Evolutionary conservation across 345 rosid genomes (phyloP).

Genomic region (Conringia planisiliqua): DNA sequence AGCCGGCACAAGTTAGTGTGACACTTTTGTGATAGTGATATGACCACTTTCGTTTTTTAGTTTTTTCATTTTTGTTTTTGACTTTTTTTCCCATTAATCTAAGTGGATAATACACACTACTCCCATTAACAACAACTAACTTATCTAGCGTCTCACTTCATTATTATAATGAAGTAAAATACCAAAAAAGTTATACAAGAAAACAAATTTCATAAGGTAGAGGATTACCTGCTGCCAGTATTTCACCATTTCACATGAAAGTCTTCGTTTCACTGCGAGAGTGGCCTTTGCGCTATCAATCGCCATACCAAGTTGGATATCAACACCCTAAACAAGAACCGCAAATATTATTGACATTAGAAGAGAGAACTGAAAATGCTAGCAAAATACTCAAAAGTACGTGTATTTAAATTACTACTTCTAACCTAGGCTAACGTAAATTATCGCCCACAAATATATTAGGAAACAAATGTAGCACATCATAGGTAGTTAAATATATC

Average conservation of each 20-base stretch:
- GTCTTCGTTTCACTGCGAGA: conserved; percentile 97
- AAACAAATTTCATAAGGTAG: conserved; percentile 1
- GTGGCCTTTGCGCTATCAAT: conserved; percentile 97
- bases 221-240: conserved; percentile 95
- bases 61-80: background rate
- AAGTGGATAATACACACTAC: conserved; percentile 22
- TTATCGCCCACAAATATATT: background rate
- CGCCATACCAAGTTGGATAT: conserved; percentile 98
- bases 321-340: conserved; percentile 62
- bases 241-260: conserved; percentile 99
- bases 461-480: conserved; percentile 6
- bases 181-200: background rate
- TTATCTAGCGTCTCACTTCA: conserved; percentile 1
- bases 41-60: conserved; percentile 4
- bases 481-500: background rate
- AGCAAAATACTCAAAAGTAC: background rate
- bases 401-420: background rate
- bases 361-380: background rate
- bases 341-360: conserved; percentile 1
- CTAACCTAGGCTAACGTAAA: background rate
- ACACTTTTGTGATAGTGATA: conserved; percentile 23
- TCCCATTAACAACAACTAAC: conserved; percentile 6
- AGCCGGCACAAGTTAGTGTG: conserved; percentile 31
- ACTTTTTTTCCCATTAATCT: background rate
- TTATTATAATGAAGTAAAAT: background rate